Conservation (phyloP, 1,284 basidiomycete genomes). For the Malassezia nana region DNA sequence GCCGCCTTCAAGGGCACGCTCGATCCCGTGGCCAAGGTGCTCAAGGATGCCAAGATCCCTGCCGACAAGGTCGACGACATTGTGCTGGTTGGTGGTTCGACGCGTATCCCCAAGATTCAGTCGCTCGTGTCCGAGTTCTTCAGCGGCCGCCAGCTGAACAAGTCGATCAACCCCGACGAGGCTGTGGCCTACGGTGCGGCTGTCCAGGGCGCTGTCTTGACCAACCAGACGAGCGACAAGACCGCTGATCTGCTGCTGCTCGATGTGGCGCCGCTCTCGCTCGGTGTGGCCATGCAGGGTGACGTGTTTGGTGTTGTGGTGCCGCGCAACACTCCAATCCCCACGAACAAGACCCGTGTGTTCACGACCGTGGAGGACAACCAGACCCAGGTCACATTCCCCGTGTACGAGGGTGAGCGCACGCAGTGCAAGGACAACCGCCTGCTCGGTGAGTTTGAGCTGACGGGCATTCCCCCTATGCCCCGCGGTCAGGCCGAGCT, state of each 20-base stretch:
- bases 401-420: conserved; percentile 49
- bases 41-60: conserved; percentile 96
- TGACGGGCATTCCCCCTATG: conserved; percentile 47
- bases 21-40: conserved; percentile 95
- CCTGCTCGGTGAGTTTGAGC: conserved; percentile 48
- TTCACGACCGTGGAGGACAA: conserved; percentile 49
- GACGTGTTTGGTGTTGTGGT: conserved; percentile 48
- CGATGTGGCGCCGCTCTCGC: conserved; percentile 48
- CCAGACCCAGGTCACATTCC: conserved; percentile 48
- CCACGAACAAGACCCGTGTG: conserved; percentile 47
- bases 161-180: conserved; percentile 60
- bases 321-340: conserved; percentile 48
- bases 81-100: conserved; percentile 97
- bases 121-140: conserved; percentile 96
- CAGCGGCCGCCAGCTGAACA: conserved; percentile 92
- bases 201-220: conserved; percentile 47
- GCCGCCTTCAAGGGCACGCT: conserved; percentile 87
- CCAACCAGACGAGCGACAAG: conserved; percentile 49
- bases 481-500: conserved; percentile 48
- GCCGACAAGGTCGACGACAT: conserved; percentile 97
- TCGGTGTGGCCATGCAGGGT: conserved; percentile 49
- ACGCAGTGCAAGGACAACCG: conserved; percentile 49
- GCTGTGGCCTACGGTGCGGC: conserved; percentile 51
- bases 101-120: conserved; percentile 99
- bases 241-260: conserved; percentile 48